These are phyloP conservation scores for Grosmannia huntii DNA, from an alignment of 2,329 filamentous ascomycete species.

Conservation along the genomic window DNA sequence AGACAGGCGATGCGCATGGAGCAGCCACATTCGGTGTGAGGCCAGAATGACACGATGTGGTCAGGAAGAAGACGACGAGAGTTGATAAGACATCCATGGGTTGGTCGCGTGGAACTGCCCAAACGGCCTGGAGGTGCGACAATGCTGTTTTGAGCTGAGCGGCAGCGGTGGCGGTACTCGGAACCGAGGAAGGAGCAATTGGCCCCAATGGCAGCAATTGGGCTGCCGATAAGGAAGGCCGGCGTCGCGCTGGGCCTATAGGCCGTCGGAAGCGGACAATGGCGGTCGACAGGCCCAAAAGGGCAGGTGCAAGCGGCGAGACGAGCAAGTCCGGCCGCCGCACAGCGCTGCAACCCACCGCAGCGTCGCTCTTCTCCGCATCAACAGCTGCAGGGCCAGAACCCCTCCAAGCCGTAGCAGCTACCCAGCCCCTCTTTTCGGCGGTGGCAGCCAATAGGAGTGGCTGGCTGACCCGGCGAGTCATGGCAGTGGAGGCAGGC, in stretches of 20 bases:
- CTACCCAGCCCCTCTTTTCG: neutral
- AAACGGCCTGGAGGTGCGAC: neutral
- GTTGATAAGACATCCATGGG: no score
- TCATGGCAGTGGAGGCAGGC: neutral
- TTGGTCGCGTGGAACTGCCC: conserved; percentile 4
- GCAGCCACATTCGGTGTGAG: neutral
- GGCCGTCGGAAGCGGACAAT: neutral
- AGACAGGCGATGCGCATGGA: neutral
- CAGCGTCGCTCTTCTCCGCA: neutral
- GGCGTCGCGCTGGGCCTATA: neutral
- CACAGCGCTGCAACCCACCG: neutral
- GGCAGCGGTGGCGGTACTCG: neutral
- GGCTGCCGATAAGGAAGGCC: neutral
- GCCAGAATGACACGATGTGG: neutral
- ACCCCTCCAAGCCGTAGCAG: no score
- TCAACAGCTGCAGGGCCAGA: neutral
- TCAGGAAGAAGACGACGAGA: no score
- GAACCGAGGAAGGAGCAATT: neutral
- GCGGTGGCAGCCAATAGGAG: no score
- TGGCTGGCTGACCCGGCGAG: no score
- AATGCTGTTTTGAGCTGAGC: neutral
- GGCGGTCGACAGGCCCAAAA: neutral
- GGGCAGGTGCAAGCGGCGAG: neutral
- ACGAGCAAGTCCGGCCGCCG: neutral
- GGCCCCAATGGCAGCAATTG: neutral